A percentile compares a stretch with the other conserved stretches of the same genome.
phyloP scores from a whole-genome alignment of 2,329 filamentous ascomycete species.

The Coniochaeta hoffmannii region DNA sequence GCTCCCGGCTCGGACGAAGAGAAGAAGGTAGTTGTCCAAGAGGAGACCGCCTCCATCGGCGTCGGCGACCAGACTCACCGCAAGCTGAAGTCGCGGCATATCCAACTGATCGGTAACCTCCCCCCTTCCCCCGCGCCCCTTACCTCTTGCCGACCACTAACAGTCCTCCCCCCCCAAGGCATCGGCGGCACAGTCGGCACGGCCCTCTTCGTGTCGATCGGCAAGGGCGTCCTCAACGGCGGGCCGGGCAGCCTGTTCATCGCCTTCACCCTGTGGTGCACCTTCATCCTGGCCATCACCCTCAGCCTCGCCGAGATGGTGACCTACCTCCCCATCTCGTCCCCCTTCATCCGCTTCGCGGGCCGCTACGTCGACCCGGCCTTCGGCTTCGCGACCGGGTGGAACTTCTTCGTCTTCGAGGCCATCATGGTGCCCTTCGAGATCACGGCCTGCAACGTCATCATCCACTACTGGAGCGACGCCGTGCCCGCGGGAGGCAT shows the following conservation, averaged over 20 bases:
- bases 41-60: constrained; percentile 6
- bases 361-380: constrained; percentile 69
- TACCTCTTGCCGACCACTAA: neutral
- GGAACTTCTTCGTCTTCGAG: constrained; percentile 69
- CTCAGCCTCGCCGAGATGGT: constrained; percentile 68
- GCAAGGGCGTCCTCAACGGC: constrained; percentile 47
- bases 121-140: neutral
- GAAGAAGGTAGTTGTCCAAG: constrained; percentile 4
- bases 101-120: constrained; percentile 40
- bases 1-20: constrained; percentile 6
- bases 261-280: constrained; percentile 55
- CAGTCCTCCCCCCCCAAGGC: constrained; percentile 31
- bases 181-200: constrained; percentile 61
- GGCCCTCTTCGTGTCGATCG: constrained; percentile 53
- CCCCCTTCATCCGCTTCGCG: constrained; percentile 71
- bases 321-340: constrained; percentile 68
- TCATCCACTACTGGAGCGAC: constrained; percentile 57
- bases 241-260: constrained; percentile 52
- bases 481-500: constrained; percentile 45
- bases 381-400: constrained; percentile 65
- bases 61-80: constrained; percentile 38
- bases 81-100: constrained; percentile 47
- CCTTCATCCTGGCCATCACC: constrained; percentile 52
- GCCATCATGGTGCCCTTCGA: constrained; percentile 62
- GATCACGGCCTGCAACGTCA: constrained; percentile 56